Percentiles rank a stretch among this genome's conserved stretches.
Evolutionary conservation across 192 early-diverging fungal species (phyloP).

Genomic region (Chytriomyces sp.): DNA sequence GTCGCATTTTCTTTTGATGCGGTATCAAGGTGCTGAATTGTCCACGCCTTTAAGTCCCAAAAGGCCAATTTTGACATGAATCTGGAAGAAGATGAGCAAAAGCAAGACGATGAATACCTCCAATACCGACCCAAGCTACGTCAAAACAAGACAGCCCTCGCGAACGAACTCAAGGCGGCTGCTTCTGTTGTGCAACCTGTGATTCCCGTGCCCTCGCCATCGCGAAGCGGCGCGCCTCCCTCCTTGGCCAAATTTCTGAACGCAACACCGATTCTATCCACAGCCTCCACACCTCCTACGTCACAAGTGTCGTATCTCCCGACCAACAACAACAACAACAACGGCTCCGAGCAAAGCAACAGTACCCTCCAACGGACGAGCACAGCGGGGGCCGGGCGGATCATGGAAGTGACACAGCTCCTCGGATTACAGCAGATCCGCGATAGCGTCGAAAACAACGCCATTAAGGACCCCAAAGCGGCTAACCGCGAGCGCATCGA

Average conservation of each 20-base stretch:
- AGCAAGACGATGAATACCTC: slow-evolving; percentile 57
- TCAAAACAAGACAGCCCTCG: slow-evolving; percentile 53
- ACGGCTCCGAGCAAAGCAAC: background rate
- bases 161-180: background rate
- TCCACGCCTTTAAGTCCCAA: background rate
- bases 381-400: background rate
- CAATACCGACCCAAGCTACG: slow-evolving; percentile 45
- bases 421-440: background rate
- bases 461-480: slow-evolving; percentile 29
- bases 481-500: slow-evolving; percentile 50
- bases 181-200: slow-evolving; percentile 14
- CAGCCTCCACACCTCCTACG: background rate
- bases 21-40: background rate
- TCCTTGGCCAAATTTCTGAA: slow-evolving; percentile 20
- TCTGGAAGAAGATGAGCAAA: slow-evolving; percentile 71
- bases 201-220: background rate
- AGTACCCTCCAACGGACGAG: background rate
- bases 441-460: background rate
- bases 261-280: background rate
- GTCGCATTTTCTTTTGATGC: background rate
- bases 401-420: slow-evolving; percentile 9
- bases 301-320: too few species aligned
- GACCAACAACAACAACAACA: too few species aligned
- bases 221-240: background rate
- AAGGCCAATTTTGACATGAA: slow-evolving; percentile 76